Conservation (phyloP, 1,284 basidiomycete species). For the Pseudozyma flocculosa region DNA sequence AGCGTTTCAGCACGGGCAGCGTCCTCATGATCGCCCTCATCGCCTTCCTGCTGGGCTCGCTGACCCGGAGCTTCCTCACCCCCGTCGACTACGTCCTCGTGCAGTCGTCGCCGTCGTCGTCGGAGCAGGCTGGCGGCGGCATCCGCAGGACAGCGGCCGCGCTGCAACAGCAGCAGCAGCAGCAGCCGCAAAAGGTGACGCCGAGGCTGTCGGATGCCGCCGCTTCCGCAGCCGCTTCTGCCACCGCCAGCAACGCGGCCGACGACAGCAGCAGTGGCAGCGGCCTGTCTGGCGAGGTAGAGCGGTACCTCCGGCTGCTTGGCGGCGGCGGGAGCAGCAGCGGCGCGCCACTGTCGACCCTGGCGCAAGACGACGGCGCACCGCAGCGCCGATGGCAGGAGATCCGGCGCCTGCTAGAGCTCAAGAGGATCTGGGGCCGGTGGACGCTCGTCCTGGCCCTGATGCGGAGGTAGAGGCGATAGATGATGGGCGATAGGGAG, state of each 20-base stretch:
- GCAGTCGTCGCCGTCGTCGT: slow-evolving; percentile 8
- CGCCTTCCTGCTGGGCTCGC: slow-evolving; percentile 84
- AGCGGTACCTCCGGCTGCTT: background rate
- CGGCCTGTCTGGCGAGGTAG: background rate
- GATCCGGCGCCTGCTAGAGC: slow-evolving; percentile 11
- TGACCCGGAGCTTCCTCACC: slow-evolving; percentile 79
- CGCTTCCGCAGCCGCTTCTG: too few species aligned
- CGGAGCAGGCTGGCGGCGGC: too few species aligned
- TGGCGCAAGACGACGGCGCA: background rate
- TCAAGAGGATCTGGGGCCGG: slow-evolving; percentile 13
- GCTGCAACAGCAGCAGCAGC: background rate
- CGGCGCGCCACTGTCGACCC: background rate
- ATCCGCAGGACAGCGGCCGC: background rate
- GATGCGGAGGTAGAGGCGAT: background rate
- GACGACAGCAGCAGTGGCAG: background rate
- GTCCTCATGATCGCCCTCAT: slow-evolving; percentile 75
- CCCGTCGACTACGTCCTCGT: slow-evolving; percentile 80
- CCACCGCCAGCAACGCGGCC: background rate
- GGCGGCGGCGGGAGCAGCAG: background rate
- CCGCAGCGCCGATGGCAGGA: background rate
- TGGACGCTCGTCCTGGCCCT: slow-evolving; percentile 24
- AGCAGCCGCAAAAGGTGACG: too few species aligned
- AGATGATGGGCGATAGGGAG: background rate
- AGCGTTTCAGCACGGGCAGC: slow-evolving; percentile 34
- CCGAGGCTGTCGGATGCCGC: too few species aligned